These are phyloP conservation scores for Chytriomyces confervae DNA, from an alignment of 192 early-diverging fungal genomes.

Conservation along the genomic window DNA sequence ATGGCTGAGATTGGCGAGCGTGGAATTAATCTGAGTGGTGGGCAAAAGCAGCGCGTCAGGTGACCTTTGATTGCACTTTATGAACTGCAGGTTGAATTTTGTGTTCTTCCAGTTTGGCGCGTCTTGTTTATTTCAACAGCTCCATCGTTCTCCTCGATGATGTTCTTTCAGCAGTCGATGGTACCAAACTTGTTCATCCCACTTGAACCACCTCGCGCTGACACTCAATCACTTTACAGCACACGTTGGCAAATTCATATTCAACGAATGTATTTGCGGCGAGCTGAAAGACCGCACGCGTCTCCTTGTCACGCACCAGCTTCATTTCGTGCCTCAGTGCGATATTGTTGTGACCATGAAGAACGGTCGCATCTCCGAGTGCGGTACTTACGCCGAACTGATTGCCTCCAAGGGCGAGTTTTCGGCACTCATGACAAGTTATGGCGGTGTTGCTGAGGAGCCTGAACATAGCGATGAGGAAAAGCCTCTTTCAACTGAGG, in stretches of 20 bases:
- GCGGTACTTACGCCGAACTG: constrained; percentile 61
- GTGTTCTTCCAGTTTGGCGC: constrained; percentile 49
- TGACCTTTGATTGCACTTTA: constrained; percentile 58
- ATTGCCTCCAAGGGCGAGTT: constrained; percentile 59
- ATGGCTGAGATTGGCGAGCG: constrained; percentile 61
- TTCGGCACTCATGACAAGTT: constrained; percentile 55
- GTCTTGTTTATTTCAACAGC: constrained; percentile 71
- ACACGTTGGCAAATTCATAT: constrained; percentile 65
- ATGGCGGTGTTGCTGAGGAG: constrained; percentile 58
- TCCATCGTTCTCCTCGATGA: constrained; percentile 65
- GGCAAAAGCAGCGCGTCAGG: constrained; percentile 80
- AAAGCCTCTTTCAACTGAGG: neutral
- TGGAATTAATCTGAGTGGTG: constrained; percentile 64
- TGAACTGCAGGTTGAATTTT: neutral
- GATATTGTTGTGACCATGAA: constrained; percentile 72
- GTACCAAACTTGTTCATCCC: constrained; percentile 15
- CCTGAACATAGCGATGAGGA: constrained; percentile 45
- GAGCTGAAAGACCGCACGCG: constrained; percentile 74
- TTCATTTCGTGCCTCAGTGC: constrained; percentile 71
- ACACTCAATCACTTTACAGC: constrained; percentile 56
- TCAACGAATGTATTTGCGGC: constrained; percentile 72
- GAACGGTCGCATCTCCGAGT: constrained; percentile 68
- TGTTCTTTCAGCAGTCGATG: constrained; percentile 85
- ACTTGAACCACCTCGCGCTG: neutral
- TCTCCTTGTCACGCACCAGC: constrained; percentile 77